Percentiles rank a stretch among this genome's conserved stretches.
Conservation (phyloP, 164 flowering plant species). For the Umbellularia californica region DNA sequence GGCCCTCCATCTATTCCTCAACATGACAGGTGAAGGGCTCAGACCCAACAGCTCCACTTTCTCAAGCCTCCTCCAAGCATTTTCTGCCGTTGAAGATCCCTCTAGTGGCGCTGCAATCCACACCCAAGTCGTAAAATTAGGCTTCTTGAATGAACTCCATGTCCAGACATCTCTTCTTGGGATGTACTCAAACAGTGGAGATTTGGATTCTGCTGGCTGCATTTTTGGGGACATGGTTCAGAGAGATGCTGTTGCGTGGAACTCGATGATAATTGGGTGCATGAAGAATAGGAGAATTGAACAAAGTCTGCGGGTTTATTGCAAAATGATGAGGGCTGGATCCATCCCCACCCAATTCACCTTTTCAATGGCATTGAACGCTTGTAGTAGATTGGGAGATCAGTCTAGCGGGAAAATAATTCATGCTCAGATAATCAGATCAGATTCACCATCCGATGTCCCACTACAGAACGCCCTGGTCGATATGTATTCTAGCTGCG, state of each 20-base stretch:
- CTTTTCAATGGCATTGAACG: conserved; percentile 64
- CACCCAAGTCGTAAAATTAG: conserved; percentile 43
- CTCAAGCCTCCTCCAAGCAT: conserved; percentile 64
- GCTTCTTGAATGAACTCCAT: conserved; percentile 37
- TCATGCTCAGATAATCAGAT: conserved; percentile 55
- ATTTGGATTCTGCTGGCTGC: conserved; percentile 41
- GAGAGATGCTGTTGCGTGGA: conserved; percentile 72
- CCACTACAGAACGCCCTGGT: conserved; percentile 71
- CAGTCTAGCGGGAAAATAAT: conserved; percentile 35
- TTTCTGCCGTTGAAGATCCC: conserved; percentile 30
- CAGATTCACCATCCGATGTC: conserved; percentile 38
- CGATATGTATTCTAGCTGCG: conserved; percentile 73
- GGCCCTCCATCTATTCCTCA: conserved; percentile 31
- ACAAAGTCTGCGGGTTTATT: conserved; percentile 40
- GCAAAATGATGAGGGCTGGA: conserved; percentile 42
- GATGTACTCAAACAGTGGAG: conserved; percentile 63
- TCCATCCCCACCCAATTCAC: conserved; percentile 53
- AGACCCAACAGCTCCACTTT: conserved; percentile 57
- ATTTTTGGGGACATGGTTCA: conserved; percentile 34
- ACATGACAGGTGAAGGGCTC: conserved; percentile 34
- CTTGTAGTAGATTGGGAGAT: conserved; percentile 42
- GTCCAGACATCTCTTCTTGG: conserved; percentile 71
- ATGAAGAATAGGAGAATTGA: conserved; percentile 42
- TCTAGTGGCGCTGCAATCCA: conserved; percentile 46
- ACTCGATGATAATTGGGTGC: conserved; percentile 50